Evolutionary conservation across 73 alveolate species (phyloP), one percentile per base, ranked within the genome.

Genomic region (Paramecium sonneborni): DNA sequence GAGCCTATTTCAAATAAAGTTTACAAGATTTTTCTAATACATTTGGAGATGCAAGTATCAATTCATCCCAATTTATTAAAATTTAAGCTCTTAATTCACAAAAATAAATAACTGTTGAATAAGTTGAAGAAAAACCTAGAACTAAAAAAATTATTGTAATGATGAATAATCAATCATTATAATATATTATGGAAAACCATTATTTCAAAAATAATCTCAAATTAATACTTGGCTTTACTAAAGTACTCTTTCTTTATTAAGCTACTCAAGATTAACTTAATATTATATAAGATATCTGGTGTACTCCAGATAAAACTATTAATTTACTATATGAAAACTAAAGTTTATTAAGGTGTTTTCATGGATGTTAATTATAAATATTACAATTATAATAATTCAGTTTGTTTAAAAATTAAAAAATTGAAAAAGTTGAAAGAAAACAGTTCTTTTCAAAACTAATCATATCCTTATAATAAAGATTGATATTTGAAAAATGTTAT

Each of bases 281-380:
- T 72, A n/a, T 18, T 28, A 15, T 72, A 0, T 72, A 72, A 72
- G 86, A 72, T 15, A 35, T 72, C 1, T 72, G 57, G 55, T 32
- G 57, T 15, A 41, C 38, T 14, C 9, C 52, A 35, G 30, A 72
- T 20, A 38, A 38, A 34, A 35, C 57, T 5, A 72, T 72, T 34
- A 72, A 72, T 72, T 2, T 72, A 11, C 15, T 72, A 35, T 35
- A 72, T 72, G 86, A 72, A 72, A 72, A 72, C 24, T 72, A 72
- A 72, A 72, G 86, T 38, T 23, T 35, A 72, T 35, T 72, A 2
- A n/a, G 57, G 1, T 72, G 86, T 14, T 28, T 35, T 2, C 12
- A 5, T 28, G 86, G 86, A n/a, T 28, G 32, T 1, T 15, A 72
- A 72, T 15, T 72, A 35, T 14, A 72, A 38, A 34, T 72, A 21